A percentile compares a stretch with the other conserved stretches of the same genome.
phyloP scores from a whole-genome alignment of 1,284 basidiomycete genomes.

The Moniliella sp. region DNA sequence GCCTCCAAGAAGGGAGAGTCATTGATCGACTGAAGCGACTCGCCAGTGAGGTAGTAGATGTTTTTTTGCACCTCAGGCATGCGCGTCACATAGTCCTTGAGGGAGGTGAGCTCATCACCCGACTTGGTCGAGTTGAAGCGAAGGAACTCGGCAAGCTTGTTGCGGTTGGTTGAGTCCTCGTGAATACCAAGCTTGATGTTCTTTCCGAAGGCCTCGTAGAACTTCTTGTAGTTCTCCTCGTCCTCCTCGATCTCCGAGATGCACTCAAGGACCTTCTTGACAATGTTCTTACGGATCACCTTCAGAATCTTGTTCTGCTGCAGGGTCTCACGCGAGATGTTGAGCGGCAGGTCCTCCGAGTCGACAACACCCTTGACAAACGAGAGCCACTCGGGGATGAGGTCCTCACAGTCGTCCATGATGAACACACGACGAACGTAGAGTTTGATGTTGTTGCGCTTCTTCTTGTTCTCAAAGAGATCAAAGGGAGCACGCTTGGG shows the following conservation, averaged over 20 bases:
- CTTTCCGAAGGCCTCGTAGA: constrained; percentile 58
- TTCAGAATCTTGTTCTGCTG: constrained; percentile 99
- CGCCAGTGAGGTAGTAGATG: constrained; percentile 88
- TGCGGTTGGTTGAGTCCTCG: constrained; percentile 94
- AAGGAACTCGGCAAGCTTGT: constrained; percentile 96
- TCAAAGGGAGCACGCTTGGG: constrained; percentile 81
- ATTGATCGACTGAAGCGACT: constrained; percentile 69
- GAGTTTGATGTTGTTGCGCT: constrained; percentile 99
- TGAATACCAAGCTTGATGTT: constrained; percentile 67
- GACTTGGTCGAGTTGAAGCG: constrained; percentile 96
- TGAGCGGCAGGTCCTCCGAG: constrained; percentile 96
- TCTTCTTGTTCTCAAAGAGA: constrained; percentile 99
- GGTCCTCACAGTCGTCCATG: constrained; percentile 99
- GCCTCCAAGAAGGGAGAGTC: constrained; percentile 98
- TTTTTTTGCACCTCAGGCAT: constrained; percentile 99
- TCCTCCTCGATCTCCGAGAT: constrained; percentile 93
- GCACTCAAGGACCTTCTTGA: constrained; percentile 95
- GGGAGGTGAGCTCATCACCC: constrained; percentile 68
- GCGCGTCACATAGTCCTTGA: constrained; percentile 99
- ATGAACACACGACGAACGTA: constrained; percentile 99
- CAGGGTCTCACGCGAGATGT: constrained; percentile 98
- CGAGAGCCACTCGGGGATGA: constrained; percentile 99
- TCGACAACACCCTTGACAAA: constrained; percentile 89
- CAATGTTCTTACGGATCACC: constrained; percentile 66
- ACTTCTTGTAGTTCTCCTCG: constrained; percentile 97